Percentiles rank a stretch among this genome's conserved stretches.
Conservation (phyloP, 495 filamentous ascomycete genomes). For the Penicillium coprophilum region DNA sequence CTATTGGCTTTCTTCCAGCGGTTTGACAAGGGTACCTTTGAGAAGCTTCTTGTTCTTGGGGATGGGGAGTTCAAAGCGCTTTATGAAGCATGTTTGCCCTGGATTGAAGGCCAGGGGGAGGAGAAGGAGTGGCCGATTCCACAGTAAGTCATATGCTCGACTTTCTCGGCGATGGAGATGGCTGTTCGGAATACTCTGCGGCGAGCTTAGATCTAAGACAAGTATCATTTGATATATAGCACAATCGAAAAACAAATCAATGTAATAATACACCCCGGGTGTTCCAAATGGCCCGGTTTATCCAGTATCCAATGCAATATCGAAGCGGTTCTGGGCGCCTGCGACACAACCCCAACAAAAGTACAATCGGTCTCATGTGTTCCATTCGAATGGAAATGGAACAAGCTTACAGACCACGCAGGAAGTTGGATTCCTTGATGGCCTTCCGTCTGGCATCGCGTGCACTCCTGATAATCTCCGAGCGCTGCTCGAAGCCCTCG, state of each 20-base stretch:
- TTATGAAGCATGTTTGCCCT: conserved; percentile 32
- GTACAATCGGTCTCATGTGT: conserved; percentile 13
- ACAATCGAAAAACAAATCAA: conserved; percentile 29
- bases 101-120: conserved; percentile 34
- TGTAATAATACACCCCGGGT: conserved; percentile 34
- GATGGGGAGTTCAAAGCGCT: conserved; percentile 26
- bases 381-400: conserved; percentile 14
- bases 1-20: conserved; percentile 27
- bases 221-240: conserved; percentile 32
- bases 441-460: conserved; percentile 68
- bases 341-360: conserved; percentile 11
- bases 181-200: conserved; percentile 5
- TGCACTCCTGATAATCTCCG: conserved; percentile 55
- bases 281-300: conserved; percentile 6
- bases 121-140: conserved; percentile 35
- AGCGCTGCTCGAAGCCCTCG: conserved; percentile 41
- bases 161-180: not conserved
- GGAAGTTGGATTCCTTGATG: conserved; percentile 93
- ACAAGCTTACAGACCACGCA: conserved; percentile 68
- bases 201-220: conserved; percentile 2
- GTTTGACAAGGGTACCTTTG: conserved; percentile 22
- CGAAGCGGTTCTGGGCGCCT: not conserved
- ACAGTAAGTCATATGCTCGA: not conserved
- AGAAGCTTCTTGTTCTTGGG: conserved; percentile 21
- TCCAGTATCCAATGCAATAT: conserved; percentile 16